Evolutionary conservation across 192 early-diverging fungal genomes (phyloP).

Genomic region (Umbelopsis vinacea): DNA sequence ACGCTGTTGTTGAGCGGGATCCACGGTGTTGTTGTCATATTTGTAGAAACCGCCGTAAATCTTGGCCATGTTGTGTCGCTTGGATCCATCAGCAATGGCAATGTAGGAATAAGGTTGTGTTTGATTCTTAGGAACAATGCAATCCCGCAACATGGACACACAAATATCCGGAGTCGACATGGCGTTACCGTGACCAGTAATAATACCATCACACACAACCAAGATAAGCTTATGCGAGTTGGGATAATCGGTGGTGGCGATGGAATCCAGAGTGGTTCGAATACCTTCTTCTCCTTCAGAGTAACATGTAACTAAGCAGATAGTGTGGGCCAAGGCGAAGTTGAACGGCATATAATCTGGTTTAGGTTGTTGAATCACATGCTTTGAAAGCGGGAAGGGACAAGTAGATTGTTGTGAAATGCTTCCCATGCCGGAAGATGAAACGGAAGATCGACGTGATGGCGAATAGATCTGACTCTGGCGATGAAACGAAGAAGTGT

Average conservation of each 20-base stretch:
- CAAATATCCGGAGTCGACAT: slow-evolving; percentile 79
- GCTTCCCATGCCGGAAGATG: slow-evolving; percentile 18
- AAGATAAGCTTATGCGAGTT: slow-evolving; percentile 86
- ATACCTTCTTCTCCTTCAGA: slow-evolving; percentile 86
- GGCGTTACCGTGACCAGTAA: slow-evolving; percentile 80
- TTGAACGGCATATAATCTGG: slow-evolving; percentile 57
- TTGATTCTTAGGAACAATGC: slow-evolving; percentile 54
- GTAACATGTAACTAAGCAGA: slow-evolving; percentile 89
- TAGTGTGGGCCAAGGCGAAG: slow-evolving; percentile 55
- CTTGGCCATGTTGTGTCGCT: slow-evolving; percentile 77
- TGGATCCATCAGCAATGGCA: slow-evolving; percentile 68
- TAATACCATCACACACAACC: slow-evolving; percentile 88
- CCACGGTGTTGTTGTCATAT: slow-evolving; percentile 61
- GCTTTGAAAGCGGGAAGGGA: slow-evolving; percentile 41
- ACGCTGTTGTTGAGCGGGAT: slow-evolving; percentile 51
- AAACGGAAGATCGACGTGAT: slow-evolving; percentile 21
- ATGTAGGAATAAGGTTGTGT: slow-evolving; percentile 64
- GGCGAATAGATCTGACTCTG: slow-evolving; percentile 7
- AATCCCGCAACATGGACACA: slow-evolving; percentile 73
- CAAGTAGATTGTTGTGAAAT: slow-evolving; percentile 5
- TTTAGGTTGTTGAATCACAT: slow-evolving; percentile 43
- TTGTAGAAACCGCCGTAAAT: slow-evolving; percentile 76
- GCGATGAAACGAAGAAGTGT: slow-evolving; percentile 10
- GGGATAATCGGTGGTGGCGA: slow-evolving; percentile 82
- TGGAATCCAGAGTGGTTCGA: slow-evolving; percentile 83